Evolutionary conservation across 768 basidiomycete genomes (phyloP).

Genomic region (Holtermanniella nyarrowii): DNA sequence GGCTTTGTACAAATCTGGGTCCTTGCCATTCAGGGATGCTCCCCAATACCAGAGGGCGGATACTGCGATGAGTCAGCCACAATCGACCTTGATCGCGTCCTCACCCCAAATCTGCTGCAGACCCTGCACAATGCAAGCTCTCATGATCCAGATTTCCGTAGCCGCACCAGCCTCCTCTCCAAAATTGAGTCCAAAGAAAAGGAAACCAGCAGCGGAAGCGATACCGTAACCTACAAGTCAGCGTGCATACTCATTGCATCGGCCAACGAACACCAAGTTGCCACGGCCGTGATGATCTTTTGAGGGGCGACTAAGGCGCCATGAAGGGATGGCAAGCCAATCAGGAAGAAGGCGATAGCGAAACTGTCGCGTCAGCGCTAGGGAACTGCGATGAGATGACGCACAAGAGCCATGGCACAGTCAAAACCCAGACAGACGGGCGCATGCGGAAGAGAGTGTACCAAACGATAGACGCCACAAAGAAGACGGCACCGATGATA

Average conservation of each 20-base stretch:
- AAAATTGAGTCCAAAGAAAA: conserved; percentile 91
- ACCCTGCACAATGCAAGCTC: conserved; percentile 87
- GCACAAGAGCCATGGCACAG: conserved; percentile 72
- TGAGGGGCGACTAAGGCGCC: conserved; percentile 53
- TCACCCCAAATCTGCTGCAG: conserved; percentile 78
- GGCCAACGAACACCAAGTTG: conserved; percentile 56
- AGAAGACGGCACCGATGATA: conserved; percentile 79
- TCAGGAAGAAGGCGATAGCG: conserved; percentile 79
- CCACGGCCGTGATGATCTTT: conserved; percentile 58
- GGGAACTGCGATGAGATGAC: conserved; percentile 1
- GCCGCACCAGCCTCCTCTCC: conserved; percentile 97
- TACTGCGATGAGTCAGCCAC: conserved; percentile 41
- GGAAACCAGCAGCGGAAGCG: conserved; percentile 84
- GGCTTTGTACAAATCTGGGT: conserved; percentile 47
- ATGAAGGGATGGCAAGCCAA: conserved; percentile 71
- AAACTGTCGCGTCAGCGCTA: conserved; percentile 44
- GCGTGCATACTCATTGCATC: neutral
- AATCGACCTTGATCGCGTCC: neutral
- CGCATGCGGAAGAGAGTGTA: conserved; percentile 77
- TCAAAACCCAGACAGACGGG: conserved; percentile 77
- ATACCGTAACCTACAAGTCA: conserved; percentile 54
- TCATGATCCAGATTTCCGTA: conserved; percentile 83
- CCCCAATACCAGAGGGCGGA: conserved; percentile 97
- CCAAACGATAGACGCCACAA: conserved; percentile 77
- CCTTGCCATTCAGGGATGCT: conserved; percentile 54